Conservation (phyloP, 306 rosid species). For the Corylus avellana region DNA sequence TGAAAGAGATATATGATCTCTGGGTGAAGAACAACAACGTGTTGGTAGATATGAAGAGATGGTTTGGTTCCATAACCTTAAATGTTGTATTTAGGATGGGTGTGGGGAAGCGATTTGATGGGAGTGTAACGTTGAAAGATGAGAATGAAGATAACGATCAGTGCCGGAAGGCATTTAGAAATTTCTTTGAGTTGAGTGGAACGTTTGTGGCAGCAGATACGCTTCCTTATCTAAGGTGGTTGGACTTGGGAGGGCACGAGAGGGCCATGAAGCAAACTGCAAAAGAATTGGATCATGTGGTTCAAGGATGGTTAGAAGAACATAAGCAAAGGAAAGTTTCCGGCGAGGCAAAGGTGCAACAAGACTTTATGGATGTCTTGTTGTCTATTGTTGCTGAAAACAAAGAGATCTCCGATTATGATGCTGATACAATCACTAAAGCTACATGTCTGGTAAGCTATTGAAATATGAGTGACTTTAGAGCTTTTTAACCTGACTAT, state of each 20-base stretch:
- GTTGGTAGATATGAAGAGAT: conserved; percentile 38
- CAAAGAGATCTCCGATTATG: conserved; percentile 10
- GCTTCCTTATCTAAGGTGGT: conserved; percentile 42
- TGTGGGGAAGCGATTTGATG: conserved; percentile 32
- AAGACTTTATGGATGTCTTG: conserved; percentile 51
- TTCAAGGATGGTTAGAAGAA: conserved; percentile 26
- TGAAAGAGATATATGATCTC: conserved; percentile 13
- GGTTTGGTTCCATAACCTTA: conserved; percentile 39
- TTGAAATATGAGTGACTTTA: too few species aligned
- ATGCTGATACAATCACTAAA: conserved; percentile 22
- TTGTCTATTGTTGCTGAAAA: conserved; percentile 21
- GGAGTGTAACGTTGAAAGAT: not conserved
- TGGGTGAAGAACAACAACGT: not conserved
- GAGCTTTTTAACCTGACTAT: too few species aligned
- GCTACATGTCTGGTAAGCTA: not conserved
- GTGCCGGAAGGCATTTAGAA: conserved; percentile 15
- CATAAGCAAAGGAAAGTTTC: conserved; percentile 32
- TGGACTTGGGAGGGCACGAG: conserved; percentile 40
- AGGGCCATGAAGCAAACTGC: conserved; percentile 43
- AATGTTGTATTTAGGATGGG: conserved; percentile 35
- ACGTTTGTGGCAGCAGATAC: conserved; percentile 37
- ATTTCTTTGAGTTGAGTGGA: conserved; percentile 20
- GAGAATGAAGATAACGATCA: conserved; percentile 8
- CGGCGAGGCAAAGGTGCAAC: not conserved
- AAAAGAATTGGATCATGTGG: conserved; percentile 25